Conservation (phyloP, 202 grass and related monocot genomes). For the Schoenoplectus tabernaemontani region DNA sequence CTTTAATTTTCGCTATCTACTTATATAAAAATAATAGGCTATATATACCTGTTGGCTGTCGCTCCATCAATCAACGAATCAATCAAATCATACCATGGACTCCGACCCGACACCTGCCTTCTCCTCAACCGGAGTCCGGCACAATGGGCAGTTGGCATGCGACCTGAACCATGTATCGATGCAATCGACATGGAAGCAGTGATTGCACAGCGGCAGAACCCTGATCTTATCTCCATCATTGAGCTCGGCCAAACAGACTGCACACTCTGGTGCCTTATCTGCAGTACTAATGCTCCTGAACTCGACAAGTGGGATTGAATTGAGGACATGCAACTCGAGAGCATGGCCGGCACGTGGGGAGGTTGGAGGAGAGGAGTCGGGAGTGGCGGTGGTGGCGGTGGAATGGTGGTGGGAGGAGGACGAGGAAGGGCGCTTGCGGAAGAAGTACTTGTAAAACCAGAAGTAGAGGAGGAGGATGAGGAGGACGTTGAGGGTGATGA, state of each 20-base stretch:
- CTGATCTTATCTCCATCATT: neutral
- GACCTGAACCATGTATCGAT: slow-evolving; percentile 13
- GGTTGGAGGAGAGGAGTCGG: neutral
- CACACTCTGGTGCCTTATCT: neutral
- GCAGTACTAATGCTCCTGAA: neutral
- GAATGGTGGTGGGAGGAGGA: neutral
- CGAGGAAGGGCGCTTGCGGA: slow-evolving; percentile 10
- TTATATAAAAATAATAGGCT: too few relatives aligned
- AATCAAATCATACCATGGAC: neutral
- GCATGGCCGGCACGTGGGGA: neutral
- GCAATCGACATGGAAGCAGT: slow-evolving; percentile 24
- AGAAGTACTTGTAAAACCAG: slow-evolving; percentile 56
- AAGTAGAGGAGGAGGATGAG: slow-evolving; percentile 52
- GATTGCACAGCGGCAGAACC: slow-evolving; percentile 12
- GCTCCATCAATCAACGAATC: neutral
- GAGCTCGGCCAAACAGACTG: slow-evolving; percentile 10
- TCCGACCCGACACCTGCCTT: neutral
- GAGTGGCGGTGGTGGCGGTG: neutral
- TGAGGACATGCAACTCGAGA: neutral
- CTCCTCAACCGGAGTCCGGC: neutral
- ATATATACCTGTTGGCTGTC: neutral
- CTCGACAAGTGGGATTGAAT: neutral
- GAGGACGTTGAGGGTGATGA: slow-evolving; percentile 49
- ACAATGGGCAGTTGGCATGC: neutral
- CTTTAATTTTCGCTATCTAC: neutral